A percentile compares a stretch with the other conserved stretches of the same genome.
Conservation (phyloP, 371 early-diverging fungal genomes). For the Choanephora cucurbitarum region DNA sequence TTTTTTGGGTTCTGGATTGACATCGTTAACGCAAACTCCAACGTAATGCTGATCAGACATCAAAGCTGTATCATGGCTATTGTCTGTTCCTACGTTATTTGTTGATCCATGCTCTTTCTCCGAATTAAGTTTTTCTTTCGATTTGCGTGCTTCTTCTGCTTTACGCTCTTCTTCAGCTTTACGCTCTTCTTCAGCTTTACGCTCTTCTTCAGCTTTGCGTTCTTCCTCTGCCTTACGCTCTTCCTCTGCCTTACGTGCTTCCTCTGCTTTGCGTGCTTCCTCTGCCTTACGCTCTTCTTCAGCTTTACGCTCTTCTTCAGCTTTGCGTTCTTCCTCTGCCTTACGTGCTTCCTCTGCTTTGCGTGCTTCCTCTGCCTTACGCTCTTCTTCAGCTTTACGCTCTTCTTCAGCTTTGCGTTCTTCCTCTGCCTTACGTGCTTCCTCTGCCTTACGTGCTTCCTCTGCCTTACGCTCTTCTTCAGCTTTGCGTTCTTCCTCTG, state of each 20-base stretch:
- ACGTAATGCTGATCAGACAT: too few species aligned
- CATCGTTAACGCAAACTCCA: too few species aligned
- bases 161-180: not conserved
- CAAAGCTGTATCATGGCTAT: too few species aligned
- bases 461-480: constrained; percentile 3
- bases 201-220: constrained; percentile 5
- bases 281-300: constrained; percentile 10
- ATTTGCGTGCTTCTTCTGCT: not conserved
- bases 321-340: constrained; percentile 4
- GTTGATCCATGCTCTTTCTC: too few species aligned
- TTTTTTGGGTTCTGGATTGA: too few species aligned
- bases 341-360: constrained; percentile 2
- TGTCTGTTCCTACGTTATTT: too few species aligned
- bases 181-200: not conserved
- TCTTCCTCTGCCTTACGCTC: constrained; percentile 7
- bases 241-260: constrained; percentile 9
- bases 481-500: constrained; percentile 7
- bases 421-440: not conserved
- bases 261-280: constrained; percentile 8
- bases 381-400: constrained; percentile 1
- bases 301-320: constrained; percentile 7
- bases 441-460: constrained; percentile 1
- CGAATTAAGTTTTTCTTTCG: too few species aligned
- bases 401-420: not conserved
- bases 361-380: constrained; percentile 3